phyloP scores from a whole-genome alignment of 106 monocot genomes.

The Phalaenopsis equestris region DNA sequence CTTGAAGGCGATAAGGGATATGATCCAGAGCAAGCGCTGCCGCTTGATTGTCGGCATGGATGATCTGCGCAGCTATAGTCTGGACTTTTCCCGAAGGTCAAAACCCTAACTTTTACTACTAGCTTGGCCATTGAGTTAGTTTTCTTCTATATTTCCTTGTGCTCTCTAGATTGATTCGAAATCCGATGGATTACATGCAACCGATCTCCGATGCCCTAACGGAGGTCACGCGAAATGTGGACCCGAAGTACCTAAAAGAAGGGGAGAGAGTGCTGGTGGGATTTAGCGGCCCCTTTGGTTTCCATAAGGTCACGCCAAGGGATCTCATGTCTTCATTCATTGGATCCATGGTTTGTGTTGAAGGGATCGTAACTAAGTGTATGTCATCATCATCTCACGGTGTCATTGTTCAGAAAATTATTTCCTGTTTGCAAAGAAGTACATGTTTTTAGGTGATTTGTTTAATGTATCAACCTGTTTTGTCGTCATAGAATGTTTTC shows the following conservation, averaged over 20 bases:
- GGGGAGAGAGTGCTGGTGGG: conserved; percentile 83
- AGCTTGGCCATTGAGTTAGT: neutral
- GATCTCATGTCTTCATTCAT: conserved; percentile 98
- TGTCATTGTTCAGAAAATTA: neutral
- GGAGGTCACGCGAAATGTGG: conserved; percentile 55
- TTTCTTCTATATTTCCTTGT: neutral
- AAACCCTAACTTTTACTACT: neutral
- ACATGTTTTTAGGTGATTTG: no score
- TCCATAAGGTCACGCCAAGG: conserved; percentile 87
- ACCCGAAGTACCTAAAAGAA: conserved; percentile 71
- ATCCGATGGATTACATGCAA: conserved; percentile 70
- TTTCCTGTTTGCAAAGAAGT: no score
- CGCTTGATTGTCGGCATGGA: conserved; percentile 79
- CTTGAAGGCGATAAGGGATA: conserved; percentile 64
- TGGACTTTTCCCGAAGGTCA: conserved; percentile 82
- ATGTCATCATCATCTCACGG: conserved; percentile 3
- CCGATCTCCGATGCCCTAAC: conserved; percentile 81
- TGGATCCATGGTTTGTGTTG: conserved; percentile 91
- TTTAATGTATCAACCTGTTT: no score
- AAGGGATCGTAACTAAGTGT: conserved; percentile 99
- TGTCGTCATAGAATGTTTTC: no score
- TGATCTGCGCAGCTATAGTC: conserved; percentile 76
- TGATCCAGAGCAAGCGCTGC: conserved; percentile 63
- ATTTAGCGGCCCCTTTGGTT: conserved; percentile 83
- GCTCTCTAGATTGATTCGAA: conserved; percentile 74